These are phyloP conservation scores for Blastocystis hominis DNA, from an alignment of 352 stramenopile genomes.

Conservation along the genomic window DNA sequence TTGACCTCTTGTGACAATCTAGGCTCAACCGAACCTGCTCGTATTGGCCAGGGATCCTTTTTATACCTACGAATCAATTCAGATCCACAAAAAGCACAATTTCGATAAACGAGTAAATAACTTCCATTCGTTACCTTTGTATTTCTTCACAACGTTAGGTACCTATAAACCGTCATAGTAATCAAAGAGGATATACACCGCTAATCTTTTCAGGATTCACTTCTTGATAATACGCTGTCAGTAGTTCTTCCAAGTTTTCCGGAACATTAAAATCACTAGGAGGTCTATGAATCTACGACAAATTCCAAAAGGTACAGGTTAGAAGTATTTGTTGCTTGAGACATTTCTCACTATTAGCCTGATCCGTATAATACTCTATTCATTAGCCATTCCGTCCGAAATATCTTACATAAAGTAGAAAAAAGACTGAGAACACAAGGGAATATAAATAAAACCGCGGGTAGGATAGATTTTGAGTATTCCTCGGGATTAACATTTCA, in stretches of 20 bases:
- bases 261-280: conserved; percentile 5
- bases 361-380: background rate
- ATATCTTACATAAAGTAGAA: background rate
- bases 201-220: conserved; percentile 26
- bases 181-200: background rate
- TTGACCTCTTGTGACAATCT: background rate
- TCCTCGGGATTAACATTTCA: background rate
- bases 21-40: background rate
- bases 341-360: background rate
- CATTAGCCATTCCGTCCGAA: background rate
- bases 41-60: conserved; percentile 16
- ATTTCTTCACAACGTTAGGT: background rate
- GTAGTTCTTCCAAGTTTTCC: conserved; percentile 10
- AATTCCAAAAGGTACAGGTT: background rate
- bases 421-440: background rate
- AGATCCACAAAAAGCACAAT: background rate
- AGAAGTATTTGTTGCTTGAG: background rate
- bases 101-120: conserved; percentile 6
- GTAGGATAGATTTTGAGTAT: background rate
- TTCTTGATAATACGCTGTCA: background rate
- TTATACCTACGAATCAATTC: background rate
- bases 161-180: background rate
- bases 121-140: background rate
- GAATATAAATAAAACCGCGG: background rate
- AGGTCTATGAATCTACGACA: background rate